Evolutionary conservation across 441 rosid species (phyloP).

Genomic region (Pelargonium australe): DNA sequence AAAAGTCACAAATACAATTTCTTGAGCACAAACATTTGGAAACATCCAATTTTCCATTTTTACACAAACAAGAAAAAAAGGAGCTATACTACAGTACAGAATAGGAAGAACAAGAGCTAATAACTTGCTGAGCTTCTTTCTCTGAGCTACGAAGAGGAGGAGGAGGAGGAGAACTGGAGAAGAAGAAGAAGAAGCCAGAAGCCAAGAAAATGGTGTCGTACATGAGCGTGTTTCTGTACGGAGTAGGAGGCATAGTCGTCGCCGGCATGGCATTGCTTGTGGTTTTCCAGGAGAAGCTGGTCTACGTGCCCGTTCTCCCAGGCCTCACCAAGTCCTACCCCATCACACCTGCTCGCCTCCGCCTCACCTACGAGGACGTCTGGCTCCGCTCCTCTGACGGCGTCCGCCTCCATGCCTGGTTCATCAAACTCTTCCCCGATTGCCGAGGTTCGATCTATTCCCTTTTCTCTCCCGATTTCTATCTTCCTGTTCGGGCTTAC

Average conservation of each 20-base stretch:
- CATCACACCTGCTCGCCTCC: constrained; percentile 73
- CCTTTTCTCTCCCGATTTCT: neutral
- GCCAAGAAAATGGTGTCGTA: constrained; percentile 54
- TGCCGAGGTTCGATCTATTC: constrained; percentile 51
- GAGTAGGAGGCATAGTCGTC: constrained; percentile 74
- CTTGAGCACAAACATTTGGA: too few species aligned
- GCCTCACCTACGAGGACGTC: constrained; percentile 75
- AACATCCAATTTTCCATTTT: too few species aligned
- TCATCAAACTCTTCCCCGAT: constrained; percentile 77
- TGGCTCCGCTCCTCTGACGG: constrained; percentile 95
- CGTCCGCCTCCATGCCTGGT: constrained; percentile 89
- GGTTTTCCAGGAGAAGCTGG: constrained; percentile 87
- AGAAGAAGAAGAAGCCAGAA: constrained; percentile 1
- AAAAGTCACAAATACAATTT: too few species aligned
- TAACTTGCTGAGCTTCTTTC: neutral
- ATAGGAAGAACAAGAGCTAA: neutral
- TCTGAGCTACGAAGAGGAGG: neutral
- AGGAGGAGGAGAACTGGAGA: neutral
- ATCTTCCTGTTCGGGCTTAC: neutral
- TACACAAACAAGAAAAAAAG: too few species aligned
- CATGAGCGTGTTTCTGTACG: constrained; percentile 69
- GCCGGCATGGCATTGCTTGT: constrained; percentile 89
- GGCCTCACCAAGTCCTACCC: constrained; percentile 83
- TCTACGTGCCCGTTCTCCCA: constrained; percentile 90
- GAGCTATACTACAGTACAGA: too few species aligned